Percentiles rank a stretch among this genome's conserved stretches.
Evolutionary conservation across 805 yeast genomes (phyloP).

Genomic region (Yarrowia keelungensis): DNA sequence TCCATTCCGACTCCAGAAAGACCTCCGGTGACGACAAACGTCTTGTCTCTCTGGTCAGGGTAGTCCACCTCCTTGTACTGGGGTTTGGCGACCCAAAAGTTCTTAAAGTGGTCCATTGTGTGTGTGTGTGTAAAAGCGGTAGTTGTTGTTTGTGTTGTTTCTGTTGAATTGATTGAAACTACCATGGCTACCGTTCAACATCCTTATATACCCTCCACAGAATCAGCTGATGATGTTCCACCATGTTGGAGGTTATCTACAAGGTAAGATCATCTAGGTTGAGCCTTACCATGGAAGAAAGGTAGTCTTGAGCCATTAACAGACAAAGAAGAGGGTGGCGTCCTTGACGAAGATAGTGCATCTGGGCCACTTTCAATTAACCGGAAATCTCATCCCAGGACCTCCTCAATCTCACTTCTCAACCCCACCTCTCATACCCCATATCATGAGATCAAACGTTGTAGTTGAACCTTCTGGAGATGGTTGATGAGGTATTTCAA

Average conservation of each 20-base stretch:
- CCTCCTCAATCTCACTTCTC: not conserved
- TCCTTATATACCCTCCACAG: not conserved
- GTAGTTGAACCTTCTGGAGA: not conserved
- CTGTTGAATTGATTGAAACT: not conserved
- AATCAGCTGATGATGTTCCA: conserved; percentile 1
- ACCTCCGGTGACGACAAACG: conserved; percentile 24
- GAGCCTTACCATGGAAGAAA: too few relatives aligned
- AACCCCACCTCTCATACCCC: conserved; percentile 1
- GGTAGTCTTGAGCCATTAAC: too few relatives aligned
- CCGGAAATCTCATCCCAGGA: not conserved
- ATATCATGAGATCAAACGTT: conserved; percentile 10
- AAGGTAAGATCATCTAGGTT: too few relatives aligned
- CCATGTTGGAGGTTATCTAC: too few relatives aligned
- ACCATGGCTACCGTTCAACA: not conserved
- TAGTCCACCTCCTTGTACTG: conserved; percentile 22
- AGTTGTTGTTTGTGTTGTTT: not conserved
- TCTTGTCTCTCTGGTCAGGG: conserved; percentile 16
- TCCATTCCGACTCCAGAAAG: conserved; percentile 28
- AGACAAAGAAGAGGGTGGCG: too few relatives aligned
- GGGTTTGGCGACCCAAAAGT: conserved; percentile 22
- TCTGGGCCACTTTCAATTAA: too few relatives aligned
- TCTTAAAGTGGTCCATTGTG: conserved; percentile 5
- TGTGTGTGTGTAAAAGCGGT: too few relatives aligned
- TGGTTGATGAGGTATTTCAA: not conserved
- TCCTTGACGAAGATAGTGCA: too few relatives aligned